Conservation (phyloP, 2,329 filamentous ascomycete species). For the Dothideomycetes sp. region DNA sequence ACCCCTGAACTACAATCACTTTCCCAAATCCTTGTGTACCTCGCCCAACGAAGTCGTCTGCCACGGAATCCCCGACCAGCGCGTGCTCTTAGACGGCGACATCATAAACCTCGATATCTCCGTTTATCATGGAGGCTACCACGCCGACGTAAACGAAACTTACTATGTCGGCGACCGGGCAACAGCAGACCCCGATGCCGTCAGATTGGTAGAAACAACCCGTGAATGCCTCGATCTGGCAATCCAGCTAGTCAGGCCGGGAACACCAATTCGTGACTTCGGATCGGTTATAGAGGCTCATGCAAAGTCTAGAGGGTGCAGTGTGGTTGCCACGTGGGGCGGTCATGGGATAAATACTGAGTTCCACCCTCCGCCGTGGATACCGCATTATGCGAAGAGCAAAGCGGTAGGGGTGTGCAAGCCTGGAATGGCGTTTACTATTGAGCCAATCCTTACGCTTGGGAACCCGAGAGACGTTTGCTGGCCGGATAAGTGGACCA, state of each 20-base stretch:
- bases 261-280: slow-evolving; percentile 81
- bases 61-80: slow-evolving; percentile 91
- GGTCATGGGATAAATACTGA: slow-evolving; percentile 89
- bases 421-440: slow-evolving; percentile 95
- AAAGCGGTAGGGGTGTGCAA: slow-evolving; percentile 92
- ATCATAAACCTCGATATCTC: slow-evolving; percentile 96
- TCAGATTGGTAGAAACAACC: slow-evolving; percentile 85
- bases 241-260: slow-evolving; percentile 85
- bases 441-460: slow-evolving; percentile 94
- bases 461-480: slow-evolving; percentile 86
- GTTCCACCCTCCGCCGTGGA: slow-evolving; percentile 87
- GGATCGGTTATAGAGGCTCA: slow-evolving; percentile 93
- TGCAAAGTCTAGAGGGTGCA: slow-evolving; percentile 74
- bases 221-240: slow-evolving; percentile 82
- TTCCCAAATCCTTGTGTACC: slow-evolving; percentile 96
- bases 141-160: slow-evolving; percentile 94
- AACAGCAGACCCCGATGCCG: slow-evolving; percentile 68
- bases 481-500: slow-evolving; percentile 99
- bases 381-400: slow-evolving; percentile 96
- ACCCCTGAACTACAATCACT: slow-evolving; percentile 86
- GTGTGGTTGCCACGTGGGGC: slow-evolving; percentile 89
- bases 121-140: slow-evolving; percentile 85
- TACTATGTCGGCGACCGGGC: slow-evolving; percentile 93
- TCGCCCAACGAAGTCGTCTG: slow-evolving; percentile 96
- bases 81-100: slow-evolving; percentile 78